Percentiles rank a stretch among this genome's conserved stretches.
Evolutionary conservation across 495 filamentous ascomycete species (phyloP).

Genomic region (Xylaria grammica): DNA sequence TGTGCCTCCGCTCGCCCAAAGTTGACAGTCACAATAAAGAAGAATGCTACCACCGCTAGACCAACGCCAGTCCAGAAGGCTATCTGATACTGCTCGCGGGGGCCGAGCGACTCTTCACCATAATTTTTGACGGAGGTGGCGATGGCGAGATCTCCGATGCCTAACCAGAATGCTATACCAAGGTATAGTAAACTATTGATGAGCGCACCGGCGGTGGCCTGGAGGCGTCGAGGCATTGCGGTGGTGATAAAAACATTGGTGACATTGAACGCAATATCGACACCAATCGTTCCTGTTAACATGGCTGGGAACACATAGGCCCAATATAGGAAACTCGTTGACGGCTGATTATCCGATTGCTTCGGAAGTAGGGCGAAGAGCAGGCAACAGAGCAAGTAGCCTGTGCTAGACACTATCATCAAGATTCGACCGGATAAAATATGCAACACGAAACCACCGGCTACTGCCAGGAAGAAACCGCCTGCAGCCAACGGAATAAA

Average conservation of each 20-base stretch:
- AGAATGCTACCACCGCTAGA: constrained; percentile 58
- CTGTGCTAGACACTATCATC: constrained; percentile 68
- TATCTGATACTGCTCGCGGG: constrained; percentile 60
- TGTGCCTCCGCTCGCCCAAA: constrained; percentile 71
- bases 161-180: constrained; percentile 84
- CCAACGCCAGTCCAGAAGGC: constrained; percentile 74
- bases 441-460: constrained; percentile 80
- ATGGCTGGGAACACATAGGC: constrained; percentile 81
- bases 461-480: constrained; percentile 71
- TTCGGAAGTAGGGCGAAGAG: constrained; percentile 74
- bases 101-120: constrained; percentile 45
- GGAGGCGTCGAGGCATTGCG: constrained; percentile 67
- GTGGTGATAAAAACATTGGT: constrained; percentile 87
- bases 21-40: constrained; percentile 66
- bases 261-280: constrained; percentile 84
- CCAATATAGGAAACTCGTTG: constrained; percentile 48
- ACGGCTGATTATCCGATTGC: constrained; percentile 50
- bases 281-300: constrained; percentile 79
- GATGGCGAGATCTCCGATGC: constrained; percentile 71
- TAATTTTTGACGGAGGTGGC: constrained; percentile 51
- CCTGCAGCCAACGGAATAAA: constrained; percentile 77
- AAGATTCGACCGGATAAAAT: constrained; percentile 72
- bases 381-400: constrained; percentile 67
- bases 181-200: constrained; percentile 65
- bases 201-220: constrained; percentile 76